Evolutionary conservation across 768 basidiomycete genomes (phyloP).

Genomic region (Rhizopogon vinicolor): DNA sequence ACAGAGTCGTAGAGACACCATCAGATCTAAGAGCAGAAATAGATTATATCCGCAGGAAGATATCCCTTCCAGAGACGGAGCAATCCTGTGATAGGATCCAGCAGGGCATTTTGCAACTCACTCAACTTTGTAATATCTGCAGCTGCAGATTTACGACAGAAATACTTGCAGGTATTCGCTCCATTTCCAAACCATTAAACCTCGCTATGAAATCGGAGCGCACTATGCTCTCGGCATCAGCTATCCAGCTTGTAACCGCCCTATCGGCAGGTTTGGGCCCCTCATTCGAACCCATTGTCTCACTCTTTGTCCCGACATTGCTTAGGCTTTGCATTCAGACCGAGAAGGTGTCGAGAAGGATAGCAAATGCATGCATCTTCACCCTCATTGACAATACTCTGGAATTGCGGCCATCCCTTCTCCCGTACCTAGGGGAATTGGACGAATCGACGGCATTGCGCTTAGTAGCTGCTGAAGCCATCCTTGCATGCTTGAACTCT

Average conservation of each 20-base stretch:
- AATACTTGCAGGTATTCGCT: slow-evolving; percentile 46
- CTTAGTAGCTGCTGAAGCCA: slow-evolving; percentile 59
- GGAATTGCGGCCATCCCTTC: slow-evolving; percentile 43
- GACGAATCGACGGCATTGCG: slow-evolving; percentile 68
- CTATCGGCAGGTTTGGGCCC: slow-evolving; percentile 52
- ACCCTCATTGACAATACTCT: slow-evolving; percentile 65
- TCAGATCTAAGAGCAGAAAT: slow-evolving; percentile 33
- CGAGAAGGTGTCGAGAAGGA: slow-evolving; percentile 72
- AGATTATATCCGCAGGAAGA: slow-evolving; percentile 35
- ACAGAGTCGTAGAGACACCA: slow-evolving; percentile 2
- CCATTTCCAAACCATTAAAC: slow-evolving; percentile 49
- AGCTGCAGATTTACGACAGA: slow-evolving; percentile 48
- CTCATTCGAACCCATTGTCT: slow-evolving; percentile 62
- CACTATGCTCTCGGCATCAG: slow-evolving; percentile 61
- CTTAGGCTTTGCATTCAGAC: slow-evolving; percentile 64
- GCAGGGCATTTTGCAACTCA: slow-evolving; percentile 43
- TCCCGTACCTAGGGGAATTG: slow-evolving; percentile 55
- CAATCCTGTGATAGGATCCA: slow-evolving; percentile 75
- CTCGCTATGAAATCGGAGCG: slow-evolving; percentile 69
- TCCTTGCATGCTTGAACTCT: slow-evolving; percentile 63
- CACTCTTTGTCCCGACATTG: slow-evolving; percentile 62
- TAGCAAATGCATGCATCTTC: slow-evolving; percentile 57
- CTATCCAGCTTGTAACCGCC: slow-evolving; percentile 56
- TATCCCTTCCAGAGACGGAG: slow-evolving; percentile 60
- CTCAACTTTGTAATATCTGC: slow-evolving; percentile 44